Evolutionary conservation across 176 grass and related monocot species (phyloP), one percentile per base, ranked within the genome.

Genomic region (Bromus sterilis): DNA sequence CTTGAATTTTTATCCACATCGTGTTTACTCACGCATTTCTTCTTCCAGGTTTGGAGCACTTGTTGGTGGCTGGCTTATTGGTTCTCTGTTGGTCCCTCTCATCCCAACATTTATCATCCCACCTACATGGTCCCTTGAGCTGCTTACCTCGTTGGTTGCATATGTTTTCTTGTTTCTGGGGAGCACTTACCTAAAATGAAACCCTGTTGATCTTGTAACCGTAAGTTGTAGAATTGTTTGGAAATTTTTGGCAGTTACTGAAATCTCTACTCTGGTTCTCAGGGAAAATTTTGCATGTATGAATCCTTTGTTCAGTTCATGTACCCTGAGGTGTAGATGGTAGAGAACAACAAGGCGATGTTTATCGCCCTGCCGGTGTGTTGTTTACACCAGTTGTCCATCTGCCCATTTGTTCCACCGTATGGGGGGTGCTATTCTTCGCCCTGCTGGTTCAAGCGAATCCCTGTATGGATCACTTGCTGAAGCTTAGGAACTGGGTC

Each of bases 61-160:
- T 72, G 93, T 99, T 49, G 81, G 92, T 48, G 96, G 96, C 29
- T 95, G 93, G 93, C 78, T 88, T 40, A 68, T 93, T 24, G 96
- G 96, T 66, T 91, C 96, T 21, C 29, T 94, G 56, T 42, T 89
- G 32, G 89, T 99, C 42, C 91, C 96, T 15, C 24, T 99, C 79
- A 80, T 99, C 85, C 96, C 96, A 33, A 78, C 96, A 43, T 76
- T 88, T 60, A 28, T 99, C 56, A 83, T 98, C 21, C 96, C 91
- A 14, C 96, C 87, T 32, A 91, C 93, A 59, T 99, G 96, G 96
- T 93, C 96, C 13, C 89, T 99, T 40, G 96, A 99, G 85, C 96
- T 99, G 31, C 80, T 99, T 58, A 99, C 96, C 24, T 93, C 96
- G 9, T 86, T 99, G 46, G 63, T 95, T 37, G 86, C 90, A 56